Percentiles rank a stretch among this genome's conserved stretches.
phyloP scores from a whole-genome alignment of 495 filamentous ascomycete genomes.

The Podospora australis region DNA sequence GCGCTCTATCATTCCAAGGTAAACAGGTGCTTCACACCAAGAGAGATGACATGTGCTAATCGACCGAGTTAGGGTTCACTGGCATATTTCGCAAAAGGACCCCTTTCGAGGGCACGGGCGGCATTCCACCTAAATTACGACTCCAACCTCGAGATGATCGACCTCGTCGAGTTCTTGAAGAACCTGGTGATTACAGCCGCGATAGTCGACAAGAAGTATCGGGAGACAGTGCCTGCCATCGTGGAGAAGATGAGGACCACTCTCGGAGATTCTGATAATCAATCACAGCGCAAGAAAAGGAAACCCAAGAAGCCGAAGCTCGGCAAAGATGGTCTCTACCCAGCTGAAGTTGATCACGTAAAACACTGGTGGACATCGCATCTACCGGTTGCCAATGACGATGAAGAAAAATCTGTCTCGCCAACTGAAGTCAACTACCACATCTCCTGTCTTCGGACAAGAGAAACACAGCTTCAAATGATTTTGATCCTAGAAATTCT shows the following conservation, averaged over 20 bases:
- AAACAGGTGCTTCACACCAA: slow-evolving; percentile 13
- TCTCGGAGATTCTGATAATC: slow-evolving; percentile 53
- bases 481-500: slow-evolving; percentile 86
- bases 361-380: slow-evolving; percentile 70
- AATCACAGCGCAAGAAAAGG: slow-evolving; percentile 44
- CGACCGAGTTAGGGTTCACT: slow-evolving; percentile 63
- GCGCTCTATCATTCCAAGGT: slow-evolving; percentile 87
- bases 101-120: slow-evolving; percentile 77
- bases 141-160: slow-evolving; percentile 45
- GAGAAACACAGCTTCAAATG: slow-evolving; percentile 85
- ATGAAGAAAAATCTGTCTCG: slow-evolving; percentile 30
- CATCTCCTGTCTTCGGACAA: slow-evolving; percentile 58
- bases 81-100: slow-evolving; percentile 96
- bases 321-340: slow-evolving; percentile 71
- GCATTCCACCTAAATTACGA: slow-evolving; percentile 59
- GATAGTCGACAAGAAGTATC: slow-evolving; percentile 83
- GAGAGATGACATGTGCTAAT: slow-evolving; percentile 6
- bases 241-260: slow-evolving; percentile 56
- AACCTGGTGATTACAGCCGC: slow-evolving; percentile 64
- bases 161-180: slow-evolving; percentile 63
- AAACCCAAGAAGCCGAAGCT: slow-evolving; percentile 65
- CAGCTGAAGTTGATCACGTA: slow-evolving; percentile 67
- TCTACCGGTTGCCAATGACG: slow-evolving; percentile 26
- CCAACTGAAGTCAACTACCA: slow-evolving; percentile 48
- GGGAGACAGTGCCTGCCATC: slow-evolving; percentile 63